These are phyloP conservation scores for Fusarium pseudocircinatum DNA, from an alignment of 2,329 filamentous ascomycete species.

Conservation along the genomic window DNA sequence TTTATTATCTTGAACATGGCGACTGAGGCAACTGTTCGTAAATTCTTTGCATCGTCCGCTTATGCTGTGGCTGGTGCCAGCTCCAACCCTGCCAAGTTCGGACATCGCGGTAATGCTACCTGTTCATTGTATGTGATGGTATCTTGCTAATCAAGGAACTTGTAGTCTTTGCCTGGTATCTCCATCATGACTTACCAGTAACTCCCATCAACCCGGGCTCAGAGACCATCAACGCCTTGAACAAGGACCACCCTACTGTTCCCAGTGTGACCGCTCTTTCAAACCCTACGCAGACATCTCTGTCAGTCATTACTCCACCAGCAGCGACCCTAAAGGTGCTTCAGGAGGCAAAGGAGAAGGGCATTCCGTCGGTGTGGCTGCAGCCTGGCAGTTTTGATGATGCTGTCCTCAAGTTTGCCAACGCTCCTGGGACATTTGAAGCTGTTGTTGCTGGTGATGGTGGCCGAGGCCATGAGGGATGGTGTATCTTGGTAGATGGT, in stretches of 20 bases:
- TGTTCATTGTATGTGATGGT: neutral
- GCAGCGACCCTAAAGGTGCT: constrained; percentile 77
- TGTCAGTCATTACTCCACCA: constrained; percentile 91
- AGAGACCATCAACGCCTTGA: constrained; percentile 68
- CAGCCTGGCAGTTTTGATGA: constrained; percentile 91
- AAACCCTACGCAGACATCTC: constrained; percentile 73
- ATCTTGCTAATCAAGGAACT: neutral
- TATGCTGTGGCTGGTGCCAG: constrained; percentile 94
- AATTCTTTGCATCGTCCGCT: constrained; percentile 81
- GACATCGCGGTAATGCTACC: constrained; percentile 76
- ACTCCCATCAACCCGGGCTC: constrained; percentile 84
- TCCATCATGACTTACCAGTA: constrained; percentile 76
- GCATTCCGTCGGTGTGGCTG: constrained; percentile 82
- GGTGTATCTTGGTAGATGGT: constrained; percentile 89
- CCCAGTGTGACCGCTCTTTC: constrained; percentile 72
- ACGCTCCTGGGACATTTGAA: constrained; percentile 68
- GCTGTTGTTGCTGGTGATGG: constrained; percentile 74
- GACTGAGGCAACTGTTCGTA: constrained; percentile 76
- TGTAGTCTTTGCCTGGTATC: constrained; percentile 90
- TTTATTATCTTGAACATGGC: constrained; percentile 53
- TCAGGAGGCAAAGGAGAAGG: constrained; percentile 77
- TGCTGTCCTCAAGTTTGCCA: constrained; percentile 75
- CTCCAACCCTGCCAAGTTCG: constrained; percentile 85
- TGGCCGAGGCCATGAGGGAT: constrained; percentile 75
- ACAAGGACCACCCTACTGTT: constrained; percentile 69